Evolutionary conservation across 2,329 filamentous ascomycete genomes (phyloP), one percentile per base, ranked within the genome.

Genomic region (Nemania sp.): DNA sequence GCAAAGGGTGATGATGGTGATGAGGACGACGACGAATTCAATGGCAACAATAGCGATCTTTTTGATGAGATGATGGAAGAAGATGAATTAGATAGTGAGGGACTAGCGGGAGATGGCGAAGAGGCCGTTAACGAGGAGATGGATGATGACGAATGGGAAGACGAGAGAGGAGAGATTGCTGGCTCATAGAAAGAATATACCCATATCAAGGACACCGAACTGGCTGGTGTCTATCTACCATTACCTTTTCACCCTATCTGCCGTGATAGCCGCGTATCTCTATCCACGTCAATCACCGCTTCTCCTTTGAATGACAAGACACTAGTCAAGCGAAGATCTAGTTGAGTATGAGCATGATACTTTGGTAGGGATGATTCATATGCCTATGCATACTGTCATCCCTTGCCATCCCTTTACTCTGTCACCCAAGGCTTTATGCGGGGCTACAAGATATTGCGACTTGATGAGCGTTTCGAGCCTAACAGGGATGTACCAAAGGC

Each of bases 71-170:
- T 73, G 83, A 85, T 83, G 80, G 82, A 83, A 32, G 78, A 83
- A 41, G 83, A 87, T 5, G 82, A 82, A 2, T 82, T 86, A 64
- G 87, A 86, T 70, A 86, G 83, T 67, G 86, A 84, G 73, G 86
- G 81, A 11, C 77, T 83, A 71, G 86, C 76, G 51, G 87, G 82
- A 41, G 86, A 81, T 75, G 85, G 78, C 54, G 86, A 82, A 79
- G 84, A 81, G 74, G 81, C 81, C 73, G 77, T 83, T 27, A 86
- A 87, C 60, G 81, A 85, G 68, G 75, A 76, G 66, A 83, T 84
- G 79, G 85, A 86, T 56, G 80, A 85, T 26, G 81, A 83, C 0
- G 84, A 86, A 47, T 87, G 84, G 84, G 84, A 87, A 72, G 84
- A 86, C 32, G 84, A 86, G 70, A 74, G 73, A 29, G 72, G 72